Evolutionary conservation across 1,139 yeast genomes (phyloP).

Genomic region (Zygoascus sp.): DNA sequence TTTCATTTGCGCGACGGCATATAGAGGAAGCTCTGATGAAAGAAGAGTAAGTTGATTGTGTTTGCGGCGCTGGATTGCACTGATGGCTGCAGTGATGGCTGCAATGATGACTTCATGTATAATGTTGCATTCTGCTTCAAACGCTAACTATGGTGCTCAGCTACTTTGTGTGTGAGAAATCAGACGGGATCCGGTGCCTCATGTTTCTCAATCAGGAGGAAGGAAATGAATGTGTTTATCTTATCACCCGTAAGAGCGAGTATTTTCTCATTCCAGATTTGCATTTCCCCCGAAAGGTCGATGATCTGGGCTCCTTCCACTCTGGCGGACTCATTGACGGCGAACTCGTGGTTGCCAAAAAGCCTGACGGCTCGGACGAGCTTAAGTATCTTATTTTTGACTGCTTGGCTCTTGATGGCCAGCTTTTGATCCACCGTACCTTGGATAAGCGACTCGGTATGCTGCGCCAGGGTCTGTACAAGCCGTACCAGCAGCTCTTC

Average conservation of each 20-base stretch:
- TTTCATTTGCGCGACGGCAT: slow-evolving; percentile 78
- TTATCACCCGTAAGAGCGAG: slow-evolving; percentile 83
- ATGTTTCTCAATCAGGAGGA: slow-evolving; percentile 62
- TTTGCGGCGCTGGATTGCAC: too few species aligned
- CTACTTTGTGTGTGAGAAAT: slow-evolving; percentile 91
- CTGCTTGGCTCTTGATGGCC: slow-evolving; percentile 78
- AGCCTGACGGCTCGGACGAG: slow-evolving; percentile 51
- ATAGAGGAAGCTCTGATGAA: slow-evolving; percentile 55
- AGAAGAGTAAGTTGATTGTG: slow-evolving; percentile 42
- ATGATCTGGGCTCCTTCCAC: slow-evolving; percentile 57
- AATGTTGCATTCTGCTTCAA: neutral
- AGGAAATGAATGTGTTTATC: slow-evolving; percentile 52
- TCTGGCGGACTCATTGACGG: slow-evolving; percentile 91
- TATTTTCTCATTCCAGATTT: slow-evolving; percentile 75
- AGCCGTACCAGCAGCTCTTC: slow-evolving; percentile 74
- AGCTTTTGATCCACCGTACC: slow-evolving; percentile 60
- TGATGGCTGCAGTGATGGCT: too few species aligned
- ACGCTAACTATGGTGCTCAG: slow-evolving; percentile 19
- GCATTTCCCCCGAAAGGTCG: slow-evolving; percentile 65
- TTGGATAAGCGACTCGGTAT: slow-evolving; percentile 82
- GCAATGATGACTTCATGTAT: neutral
- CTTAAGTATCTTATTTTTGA: slow-evolving; percentile 85
- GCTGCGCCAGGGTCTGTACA: slow-evolving; percentile 73
- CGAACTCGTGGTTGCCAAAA: slow-evolving; percentile 56
- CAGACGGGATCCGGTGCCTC: slow-evolving; percentile 87